Percentiles rank a stretch among this genome's conserved stretches.
Evolutionary conservation across 768 basidiomycete genomes (phyloP).

Genomic region (Russula olivacea): DNA sequence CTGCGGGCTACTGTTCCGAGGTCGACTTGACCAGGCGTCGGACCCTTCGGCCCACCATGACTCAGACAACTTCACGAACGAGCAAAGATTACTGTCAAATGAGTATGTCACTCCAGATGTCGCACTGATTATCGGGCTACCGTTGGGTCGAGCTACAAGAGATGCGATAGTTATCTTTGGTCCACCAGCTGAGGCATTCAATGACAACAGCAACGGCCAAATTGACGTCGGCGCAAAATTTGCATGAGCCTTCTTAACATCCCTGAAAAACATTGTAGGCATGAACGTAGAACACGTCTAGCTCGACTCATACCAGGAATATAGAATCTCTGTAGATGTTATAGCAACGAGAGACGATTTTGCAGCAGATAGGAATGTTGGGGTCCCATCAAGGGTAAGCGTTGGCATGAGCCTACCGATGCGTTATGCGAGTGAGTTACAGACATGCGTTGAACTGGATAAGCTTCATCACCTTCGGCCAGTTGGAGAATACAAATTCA

Average conservation of each 20-base stretch:
- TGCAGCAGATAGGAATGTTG: conserved; percentile 60
- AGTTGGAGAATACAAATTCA: conserved; percentile 79
- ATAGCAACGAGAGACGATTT: conserved; percentile 64
- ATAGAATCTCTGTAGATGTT: conserved; percentile 64
- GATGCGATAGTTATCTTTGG: conserved; percentile 47
- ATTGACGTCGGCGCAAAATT: conserved; percentile 65
- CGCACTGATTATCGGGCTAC: conserved; percentile 68
- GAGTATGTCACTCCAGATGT: conserved; percentile 76
- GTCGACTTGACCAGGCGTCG: conserved; percentile 74
- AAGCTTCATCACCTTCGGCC: conserved; percentile 63
- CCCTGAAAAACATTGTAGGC: conserved; percentile 42
- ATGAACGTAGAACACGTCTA: neutral
- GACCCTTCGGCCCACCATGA: conserved; percentile 84
- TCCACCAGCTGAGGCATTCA: conserved; percentile 34
- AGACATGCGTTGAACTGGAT: neutral
- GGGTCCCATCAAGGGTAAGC: conserved; percentile 63
- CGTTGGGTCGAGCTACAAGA: conserved; percentile 69
- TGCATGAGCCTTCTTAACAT: conserved; percentile 60
- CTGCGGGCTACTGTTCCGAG: conserved; percentile 52
- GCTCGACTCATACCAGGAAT: conserved; percentile 55
- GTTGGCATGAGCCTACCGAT: conserved; percentile 65
- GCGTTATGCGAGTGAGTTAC: neutral
- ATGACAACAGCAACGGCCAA: conserved; percentile 48
- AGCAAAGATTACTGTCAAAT: conserved; percentile 59
- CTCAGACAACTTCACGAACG: conserved; percentile 74